phyloP scores from a whole-genome alignment of 2,329 filamentous ascomycete species.

The Zymoseptoria tritici region DNA sequence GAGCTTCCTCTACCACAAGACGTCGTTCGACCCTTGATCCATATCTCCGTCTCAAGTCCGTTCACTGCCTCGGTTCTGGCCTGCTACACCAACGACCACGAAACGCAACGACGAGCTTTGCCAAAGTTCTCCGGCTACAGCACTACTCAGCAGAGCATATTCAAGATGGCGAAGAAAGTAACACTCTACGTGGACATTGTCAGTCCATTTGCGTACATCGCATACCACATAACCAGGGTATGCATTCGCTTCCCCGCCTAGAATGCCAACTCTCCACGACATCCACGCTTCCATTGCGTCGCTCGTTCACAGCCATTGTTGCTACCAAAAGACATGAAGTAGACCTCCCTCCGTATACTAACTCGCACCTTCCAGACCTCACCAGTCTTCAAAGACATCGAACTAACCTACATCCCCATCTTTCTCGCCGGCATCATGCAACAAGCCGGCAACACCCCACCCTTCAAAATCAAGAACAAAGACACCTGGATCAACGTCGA shows the following conservation, averaged over 20 bases:
- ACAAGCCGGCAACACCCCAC: slow-evolving; percentile 46
- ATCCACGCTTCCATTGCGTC: not conserved
- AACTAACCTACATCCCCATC: slow-evolving; percentile 52
- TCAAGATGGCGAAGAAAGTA: slow-evolving; percentile 32
- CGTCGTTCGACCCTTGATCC: not conserved
- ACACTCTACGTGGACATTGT: slow-evolving; percentile 54
- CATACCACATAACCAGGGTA: slow-evolving; percentile 50
- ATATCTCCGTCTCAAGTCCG: not conserved
- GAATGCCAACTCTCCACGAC: not conserved
- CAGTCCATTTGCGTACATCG: slow-evolving; percentile 54
- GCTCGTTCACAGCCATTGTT: not conserved
- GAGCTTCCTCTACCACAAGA: no score
- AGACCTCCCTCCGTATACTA: not conserved
- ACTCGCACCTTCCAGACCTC: slow-evolving; percentile 48
- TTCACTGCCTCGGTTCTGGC: not conserved
- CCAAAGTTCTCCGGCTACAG: not conserved
- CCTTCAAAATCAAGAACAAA: slow-evolving; percentile 54
- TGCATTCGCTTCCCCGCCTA: slow-evolving; percentile 17
- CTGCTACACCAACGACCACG: not conserved
- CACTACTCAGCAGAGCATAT: not conserved
- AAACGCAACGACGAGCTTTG: not conserved
- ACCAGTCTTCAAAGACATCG: slow-evolving; percentile 46
- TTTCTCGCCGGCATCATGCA: slow-evolving; percentile 55
- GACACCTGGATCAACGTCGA: slow-evolving; percentile 49
- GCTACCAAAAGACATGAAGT: not conserved